These are phyloP conservation scores for Saccharomyces hybrid DNA, from an alignment of 1,139 yeast species.

Conservation along the genomic window DNA sequence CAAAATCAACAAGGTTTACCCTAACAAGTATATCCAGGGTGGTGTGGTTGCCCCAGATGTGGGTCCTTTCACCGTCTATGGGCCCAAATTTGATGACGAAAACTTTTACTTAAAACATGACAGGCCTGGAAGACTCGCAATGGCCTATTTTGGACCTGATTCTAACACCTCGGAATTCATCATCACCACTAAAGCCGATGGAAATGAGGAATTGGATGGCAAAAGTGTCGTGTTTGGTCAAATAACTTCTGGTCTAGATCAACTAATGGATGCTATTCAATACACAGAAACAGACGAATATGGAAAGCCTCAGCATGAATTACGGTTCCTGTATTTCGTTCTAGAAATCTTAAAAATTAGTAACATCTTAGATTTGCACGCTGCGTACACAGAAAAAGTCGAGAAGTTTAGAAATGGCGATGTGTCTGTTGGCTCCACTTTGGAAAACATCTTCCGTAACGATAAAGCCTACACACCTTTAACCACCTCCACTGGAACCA, in stretches of 20 bases:
- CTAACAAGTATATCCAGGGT: conserved; percentile 64
- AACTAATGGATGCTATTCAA: conserved; percentile 44
- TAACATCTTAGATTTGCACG: conserved; percentile 13
- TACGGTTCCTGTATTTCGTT: conserved; percentile 34
- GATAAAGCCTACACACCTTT: not conserved
- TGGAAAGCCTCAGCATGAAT: conserved; percentile 37
- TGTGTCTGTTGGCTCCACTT: conserved; percentile 16
- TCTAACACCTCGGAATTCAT: conserved; percentile 72
- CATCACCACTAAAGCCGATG: conserved; percentile 50
- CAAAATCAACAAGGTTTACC: conserved; percentile 58
- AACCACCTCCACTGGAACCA: not conserved
- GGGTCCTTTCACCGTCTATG: conserved; percentile 72
- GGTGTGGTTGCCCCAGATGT: conserved; percentile 83
- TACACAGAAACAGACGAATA: conserved; percentile 37
- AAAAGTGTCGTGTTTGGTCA: conserved; percentile 71
- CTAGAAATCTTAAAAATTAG: conserved; percentile 14
- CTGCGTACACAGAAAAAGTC: conserved; percentile 14
- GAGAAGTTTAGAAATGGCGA: conserved; percentile 18
- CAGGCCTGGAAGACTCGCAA: conserved; percentile 60
- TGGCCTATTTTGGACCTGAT: conserved; percentile 72
- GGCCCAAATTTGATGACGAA: conserved; percentile 59
- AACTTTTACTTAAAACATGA: conserved; percentile 56
- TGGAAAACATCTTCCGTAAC: conserved; percentile 9
- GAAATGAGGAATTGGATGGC: conserved; percentile 62
- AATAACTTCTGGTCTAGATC: conserved; percentile 56